phyloP scores from a whole-genome alignment of 345 rosid genomes.

The Murraya koenigii region DNA sequence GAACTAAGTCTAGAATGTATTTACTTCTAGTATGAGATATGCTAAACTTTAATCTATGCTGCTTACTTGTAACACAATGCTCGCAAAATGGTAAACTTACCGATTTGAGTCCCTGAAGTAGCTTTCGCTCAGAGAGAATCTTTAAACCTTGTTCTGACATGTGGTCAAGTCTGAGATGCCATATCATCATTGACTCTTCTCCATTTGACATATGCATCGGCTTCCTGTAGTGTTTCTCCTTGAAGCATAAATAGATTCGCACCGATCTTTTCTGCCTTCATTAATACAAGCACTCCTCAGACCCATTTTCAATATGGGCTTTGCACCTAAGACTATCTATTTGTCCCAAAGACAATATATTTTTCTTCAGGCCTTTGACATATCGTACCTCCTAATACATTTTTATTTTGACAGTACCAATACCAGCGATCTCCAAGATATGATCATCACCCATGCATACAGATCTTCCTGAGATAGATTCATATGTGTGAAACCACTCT shows the following conservation, averaged over 20 bases:
- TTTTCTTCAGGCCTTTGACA: conserved; percentile 4
- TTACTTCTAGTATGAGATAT: background rate
- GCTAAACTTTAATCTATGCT: background rate
- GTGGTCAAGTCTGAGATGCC: no score
- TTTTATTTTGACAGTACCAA: background rate
- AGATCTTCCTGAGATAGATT: background rate
- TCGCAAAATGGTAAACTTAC: background rate
- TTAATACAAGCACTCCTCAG: no score
- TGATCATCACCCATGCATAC: background rate
- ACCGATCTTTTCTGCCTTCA: no score
- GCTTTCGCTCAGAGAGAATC: background rate
- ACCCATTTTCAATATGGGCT: background rate
- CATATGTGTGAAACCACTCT: background rate
- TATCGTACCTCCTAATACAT: background rate
- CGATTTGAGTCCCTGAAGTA: background rate
- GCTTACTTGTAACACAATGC: background rate
- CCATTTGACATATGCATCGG: no score
- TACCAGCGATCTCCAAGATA: background rate
- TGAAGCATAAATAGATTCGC: no score
- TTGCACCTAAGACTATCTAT: conserved; percentile 3
- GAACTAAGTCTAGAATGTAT: background rate
- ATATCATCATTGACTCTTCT: no score
- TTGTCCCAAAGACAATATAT: conserved; percentile 12
- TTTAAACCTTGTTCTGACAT: no score
- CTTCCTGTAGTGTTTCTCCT: no score